These are phyloP conservation scores for Cardiosporidium cionae DNA, from an alignment of 169 alveolate species.

Conservation along the genomic window DNA sequence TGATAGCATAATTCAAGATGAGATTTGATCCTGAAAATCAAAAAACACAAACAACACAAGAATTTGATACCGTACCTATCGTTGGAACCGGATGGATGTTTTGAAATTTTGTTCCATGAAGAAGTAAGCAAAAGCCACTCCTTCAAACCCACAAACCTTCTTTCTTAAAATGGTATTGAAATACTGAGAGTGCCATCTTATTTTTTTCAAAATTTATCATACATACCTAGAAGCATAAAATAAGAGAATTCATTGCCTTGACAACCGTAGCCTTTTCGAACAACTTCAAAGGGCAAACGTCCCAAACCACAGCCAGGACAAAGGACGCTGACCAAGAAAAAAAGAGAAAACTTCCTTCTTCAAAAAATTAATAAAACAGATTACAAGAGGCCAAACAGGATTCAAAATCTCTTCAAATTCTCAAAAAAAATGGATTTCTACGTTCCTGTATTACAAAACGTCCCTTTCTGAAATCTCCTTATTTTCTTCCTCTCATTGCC, in stretches of 20 bases:
- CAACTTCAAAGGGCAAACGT: conserved; percentile 91
- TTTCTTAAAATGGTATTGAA: neutral
- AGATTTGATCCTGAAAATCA: conserved; percentile 52
- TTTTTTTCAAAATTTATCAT: conserved; percentile 43
- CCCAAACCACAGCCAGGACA: conserved; percentile 96
- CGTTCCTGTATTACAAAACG: conserved; percentile 7
- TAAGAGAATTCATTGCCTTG: conserved; percentile 96
- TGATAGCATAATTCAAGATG: conserved; percentile 59
- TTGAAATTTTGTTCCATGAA: neutral
- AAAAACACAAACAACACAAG: neutral
- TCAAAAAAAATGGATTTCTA: conserved; percentile 18
- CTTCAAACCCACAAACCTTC: neutral
- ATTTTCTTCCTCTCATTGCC: conserved; percentile 22
- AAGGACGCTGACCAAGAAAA: conserved; percentile 56
- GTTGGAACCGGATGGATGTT: neutral
- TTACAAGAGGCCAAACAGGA: neutral
- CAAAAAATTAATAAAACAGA: neutral
- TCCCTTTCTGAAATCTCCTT: conserved; percentile 1
- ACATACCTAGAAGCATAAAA: conserved; percentile 83
- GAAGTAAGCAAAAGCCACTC: neutral
- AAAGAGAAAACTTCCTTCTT: neutral
- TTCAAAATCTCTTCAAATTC: conserved; percentile 8
- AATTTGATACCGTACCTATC: neutral
- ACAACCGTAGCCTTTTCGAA: conserved; percentile 87
- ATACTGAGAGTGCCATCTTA: conserved; percentile 28